Base-by-base conservation (phyloP, 495 filamentous ascomycete genomes). In the Hyaloscypha bicolor region DNA sequence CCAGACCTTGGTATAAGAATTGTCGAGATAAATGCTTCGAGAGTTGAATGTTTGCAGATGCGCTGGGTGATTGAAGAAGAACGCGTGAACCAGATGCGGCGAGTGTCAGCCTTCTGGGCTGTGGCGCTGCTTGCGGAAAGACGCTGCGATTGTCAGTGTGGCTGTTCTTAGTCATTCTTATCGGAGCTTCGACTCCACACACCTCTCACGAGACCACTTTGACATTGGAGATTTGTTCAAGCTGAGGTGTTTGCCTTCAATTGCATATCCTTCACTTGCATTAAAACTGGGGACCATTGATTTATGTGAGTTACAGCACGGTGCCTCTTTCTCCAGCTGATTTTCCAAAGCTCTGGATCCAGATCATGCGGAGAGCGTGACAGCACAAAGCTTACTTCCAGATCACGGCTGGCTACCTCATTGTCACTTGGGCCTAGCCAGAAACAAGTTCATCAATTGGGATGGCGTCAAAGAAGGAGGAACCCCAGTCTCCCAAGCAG, bases 401-500 rank as follows among this genome's bases (percentile, higher is more conserved):
- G 16, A 21, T 63, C 30, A 32, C 60, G 29, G 14, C 60, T 37
- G 29, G 57, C 37, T 30, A 12, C 19, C 39, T 61, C 37, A 21
- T 56, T 45, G 35, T 37, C 12, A 1, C 45, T 29, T 33, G 9
- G 2, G 30, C 60, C 51, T 8, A 14, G 22, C 6, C 16, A 56
- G 53, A 32, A 30, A 29, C 53, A 56, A 56, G 19, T 16, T n/a
- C 22, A 56, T 29, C 29, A 9, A 32, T 56, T 9, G 25, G 25
- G 53, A 29, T 56, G 22, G 22, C 53, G 30, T 12, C 53, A 56
- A 56, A 56, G 22, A 21, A 29, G 35, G 35, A 64, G n/a, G 31
- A 29, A 64, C 53, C 66, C 6, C 4, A 51, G 37, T 68, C 69
- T 14, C 68, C 64, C 29, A 70, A 61, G 39, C 65, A 71, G 37